These are phyloP conservation scores for Monosporozyma unispora DNA, from an alignment of 805 yeast species.

Conservation along the genomic window DNA sequence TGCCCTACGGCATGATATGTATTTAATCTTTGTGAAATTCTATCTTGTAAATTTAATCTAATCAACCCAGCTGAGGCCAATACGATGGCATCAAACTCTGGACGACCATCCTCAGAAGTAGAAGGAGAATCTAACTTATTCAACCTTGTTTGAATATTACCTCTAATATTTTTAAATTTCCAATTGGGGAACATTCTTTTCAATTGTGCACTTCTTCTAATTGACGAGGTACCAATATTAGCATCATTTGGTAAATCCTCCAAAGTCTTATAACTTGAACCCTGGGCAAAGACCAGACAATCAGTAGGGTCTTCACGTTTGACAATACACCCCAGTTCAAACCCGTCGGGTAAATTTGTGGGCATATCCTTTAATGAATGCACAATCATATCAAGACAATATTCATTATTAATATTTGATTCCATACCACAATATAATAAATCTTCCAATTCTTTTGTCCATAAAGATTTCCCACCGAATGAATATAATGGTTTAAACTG, in stretches of 20 bases:
- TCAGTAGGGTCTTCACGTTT: slow-evolving; percentile 90
- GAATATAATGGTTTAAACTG: slow-evolving; percentile 80
- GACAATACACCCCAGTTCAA: slow-evolving; percentile 79
- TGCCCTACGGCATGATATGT: slow-evolving; percentile 95
- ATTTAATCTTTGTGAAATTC: slow-evolving; percentile 67
- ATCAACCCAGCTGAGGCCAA: slow-evolving; percentile 89
- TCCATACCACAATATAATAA: slow-evolving; percentile 57
- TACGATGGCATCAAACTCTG: slow-evolving; percentile 43
- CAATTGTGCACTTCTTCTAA: slow-evolving; percentile 88
- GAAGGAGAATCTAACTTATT: slow-evolving; percentile 63
- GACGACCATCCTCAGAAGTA: not conserved
- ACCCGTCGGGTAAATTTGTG: slow-evolving; percentile 80
- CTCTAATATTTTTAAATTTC: slow-evolving; percentile 76
- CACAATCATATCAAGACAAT: slow-evolving; percentile 60
- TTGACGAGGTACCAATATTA: slow-evolving; percentile 89
- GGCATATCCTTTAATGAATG: slow-evolving; percentile 94
- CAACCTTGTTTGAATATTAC: slow-evolving; percentile 73
- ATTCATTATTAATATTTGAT: slow-evolving; percentile 38
- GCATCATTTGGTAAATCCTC: slow-evolving; percentile 76
- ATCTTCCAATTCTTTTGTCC: slow-evolving; percentile 93
- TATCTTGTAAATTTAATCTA: slow-evolving; percentile 58
- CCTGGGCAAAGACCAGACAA: slow-evolving; percentile 68
- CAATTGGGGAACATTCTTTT: slow-evolving; percentile 69
- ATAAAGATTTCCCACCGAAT: slow-evolving; percentile 90
- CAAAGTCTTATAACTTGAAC: slow-evolving; percentile 53